Base-by-base conservation (phyloP, 371 early-diverging fungal species). In the Actinomortierella wolfii region DNA sequence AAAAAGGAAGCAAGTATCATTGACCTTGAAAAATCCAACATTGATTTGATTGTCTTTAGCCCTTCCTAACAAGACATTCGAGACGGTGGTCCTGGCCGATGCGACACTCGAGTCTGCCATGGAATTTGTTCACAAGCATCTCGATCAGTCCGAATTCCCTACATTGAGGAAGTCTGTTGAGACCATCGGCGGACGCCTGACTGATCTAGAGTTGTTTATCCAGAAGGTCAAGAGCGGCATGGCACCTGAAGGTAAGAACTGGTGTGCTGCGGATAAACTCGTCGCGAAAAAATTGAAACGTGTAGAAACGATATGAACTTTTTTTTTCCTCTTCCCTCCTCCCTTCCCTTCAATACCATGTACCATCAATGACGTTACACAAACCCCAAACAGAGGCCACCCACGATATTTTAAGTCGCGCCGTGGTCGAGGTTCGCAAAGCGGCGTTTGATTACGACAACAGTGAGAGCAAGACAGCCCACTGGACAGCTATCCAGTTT, bases 161-260 rank as follows among this genome's bases (percentile, higher is more conserved):
- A 67, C 78, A 42, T 60, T 92, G 23, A 80, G 71, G 21, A 41
- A 77, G 2, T 79, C 83, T 24, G 89, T 94, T 11, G 66, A 76
- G 24, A 84, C 84, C 0, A 77, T 97, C 2, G 97, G 97, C 25
- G 97, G 97, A n/a, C 86, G 97, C 3, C 74, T 93, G 45, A 90
- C 90, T 21, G 97, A 97, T 76, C 74, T 97, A 39, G 91, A 94
- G 67, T 71, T 91, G 6, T 80, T 95, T 67, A 86, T 94, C 28
- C 90, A 92, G 59, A 94, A 95, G 68, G 86, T 96, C 62, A 84
- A 89, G 56, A 84, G 91, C 23, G 89, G 93, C 39, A 82, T 87
- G 81, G 71, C 68, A 14, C 80, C 89, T 0, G 55, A 76, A 42
- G 83, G 91, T 89, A 79, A 61, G 60, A 13, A 5, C 42, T n/a